Percentiles rank a stretch among this genome's conserved stretches.
Evolutionary conservation across 306 rosid species (phyloP).

Genomic region (Vigna unguiculata): DNA sequence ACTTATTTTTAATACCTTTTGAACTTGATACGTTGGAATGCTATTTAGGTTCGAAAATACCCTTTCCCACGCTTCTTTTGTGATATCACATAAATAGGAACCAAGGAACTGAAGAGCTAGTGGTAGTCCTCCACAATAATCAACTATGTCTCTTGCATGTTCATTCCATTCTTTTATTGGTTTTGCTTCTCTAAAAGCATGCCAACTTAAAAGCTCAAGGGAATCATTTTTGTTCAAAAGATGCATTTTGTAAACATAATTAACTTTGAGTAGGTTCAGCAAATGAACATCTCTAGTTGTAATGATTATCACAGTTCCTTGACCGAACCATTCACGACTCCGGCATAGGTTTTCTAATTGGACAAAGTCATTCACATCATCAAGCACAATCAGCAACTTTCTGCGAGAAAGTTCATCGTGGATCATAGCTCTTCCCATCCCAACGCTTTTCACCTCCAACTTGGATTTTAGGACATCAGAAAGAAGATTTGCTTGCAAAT

Average conservation of each 20-base stretch:
- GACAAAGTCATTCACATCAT: not conserved
- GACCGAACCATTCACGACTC: not conserved
- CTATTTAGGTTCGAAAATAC: not conserved
- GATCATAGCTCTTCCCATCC: not conserved
- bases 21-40: too few relatives aligned
- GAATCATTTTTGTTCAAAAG: too few relatives aligned
- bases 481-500: not conserved
- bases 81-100: not conserved
- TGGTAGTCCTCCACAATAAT: too few relatives aligned
- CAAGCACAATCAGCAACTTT: not conserved
- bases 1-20: too few relatives aligned
- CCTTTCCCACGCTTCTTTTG: not conserved
- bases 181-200: too few relatives aligned
- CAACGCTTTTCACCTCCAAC: not conserved
- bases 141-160: too few relatives aligned
- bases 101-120: too few relatives aligned
- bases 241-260: not conserved
- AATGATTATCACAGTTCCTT: not conserved
- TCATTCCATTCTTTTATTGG: too few relatives aligned
- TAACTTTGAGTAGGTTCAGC: not conserved
- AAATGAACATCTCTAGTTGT: not conserved
- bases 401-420: accelerated
- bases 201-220: too few relatives aligned
- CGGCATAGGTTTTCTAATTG: not conserved
- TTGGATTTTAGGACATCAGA: not conserved